A percentile compares a stretch with the other conserved stretches of the same genome.
These are phyloP conservation scores for Phytophthora pinifolia DNA, from an alignment of 352 stramenopile genomes.

Conservation along the genomic window DNA sequence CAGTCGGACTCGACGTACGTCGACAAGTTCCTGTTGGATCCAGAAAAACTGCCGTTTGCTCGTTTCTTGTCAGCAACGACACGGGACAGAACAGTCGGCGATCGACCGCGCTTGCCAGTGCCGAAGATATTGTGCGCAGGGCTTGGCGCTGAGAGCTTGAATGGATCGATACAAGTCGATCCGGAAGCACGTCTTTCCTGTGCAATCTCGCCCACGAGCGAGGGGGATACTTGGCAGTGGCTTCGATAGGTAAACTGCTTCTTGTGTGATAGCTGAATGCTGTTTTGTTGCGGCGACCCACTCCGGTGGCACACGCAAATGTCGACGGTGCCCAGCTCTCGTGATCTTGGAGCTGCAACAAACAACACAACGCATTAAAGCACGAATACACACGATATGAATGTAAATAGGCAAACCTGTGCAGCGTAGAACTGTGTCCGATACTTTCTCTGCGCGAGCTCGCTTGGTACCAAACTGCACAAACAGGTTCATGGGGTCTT, in stretches of 20 bases:
- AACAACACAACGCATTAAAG: slow-evolving; percentile 1
- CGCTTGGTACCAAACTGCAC: slow-evolving; percentile 69
- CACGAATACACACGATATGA: neutral
- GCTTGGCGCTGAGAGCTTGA: slow-evolving; percentile 14
- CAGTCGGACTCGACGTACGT: slow-evolving; percentile 70
- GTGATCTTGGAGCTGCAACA: slow-evolving; percentile 45
- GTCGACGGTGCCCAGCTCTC: slow-evolving; percentile 44
- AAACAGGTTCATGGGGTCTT: slow-evolving; percentile 45
- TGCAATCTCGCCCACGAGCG: slow-evolving; percentile 23
- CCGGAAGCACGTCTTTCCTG: slow-evolving; percentile 11
- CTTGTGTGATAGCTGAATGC: slow-evolving; percentile 49
- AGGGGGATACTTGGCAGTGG: slow-evolving; percentile 36
- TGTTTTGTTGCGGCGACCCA: slow-evolving; percentile 21
- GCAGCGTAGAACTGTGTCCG: slow-evolving; percentile 73
- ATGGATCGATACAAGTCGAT: slow-evolving; percentile 11
- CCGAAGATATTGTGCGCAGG: slow-evolving; percentile 6
- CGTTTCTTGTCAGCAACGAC: slow-evolving; percentile 8
- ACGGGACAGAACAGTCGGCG: slow-evolving; percentile 29
- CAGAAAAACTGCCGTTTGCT: slow-evolving; percentile 23
- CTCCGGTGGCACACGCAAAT: slow-evolving; percentile 59
- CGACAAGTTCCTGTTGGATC: slow-evolving; percentile 44
- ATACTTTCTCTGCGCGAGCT: slow-evolving; percentile 60
- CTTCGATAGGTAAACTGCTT: slow-evolving; percentile 62
- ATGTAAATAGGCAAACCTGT: slow-evolving; percentile 44
- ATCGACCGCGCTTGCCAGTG: slow-evolving; percentile 52